Conservation (phyloP, 257 asterid species). For the Mentha longifolia region DNA sequence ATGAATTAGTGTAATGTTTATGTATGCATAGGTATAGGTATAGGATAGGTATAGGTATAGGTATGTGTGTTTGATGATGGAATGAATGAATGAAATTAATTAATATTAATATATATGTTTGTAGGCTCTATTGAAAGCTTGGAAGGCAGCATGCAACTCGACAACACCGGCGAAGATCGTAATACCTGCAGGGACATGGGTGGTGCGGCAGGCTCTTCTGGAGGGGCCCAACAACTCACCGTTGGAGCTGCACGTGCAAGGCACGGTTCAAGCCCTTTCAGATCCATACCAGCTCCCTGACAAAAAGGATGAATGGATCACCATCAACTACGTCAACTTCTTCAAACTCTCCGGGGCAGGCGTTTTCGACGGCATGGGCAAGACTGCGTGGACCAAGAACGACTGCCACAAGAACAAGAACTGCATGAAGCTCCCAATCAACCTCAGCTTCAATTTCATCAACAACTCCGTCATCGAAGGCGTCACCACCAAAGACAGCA, state of each 20-base stretch:
- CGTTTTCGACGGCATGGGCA: slow-evolving; percentile 44
- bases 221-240: slow-evolving; percentile 35
- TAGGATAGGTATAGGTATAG: too few species aligned
- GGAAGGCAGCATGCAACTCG: slow-evolving; percentile 42
- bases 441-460: slow-evolving; percentile 51
- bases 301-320: slow-evolving; percentile 45
- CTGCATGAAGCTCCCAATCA: slow-evolving; percentile 1
- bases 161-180: slow-evolving; percentile 14
- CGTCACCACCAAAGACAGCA: too few species aligned
- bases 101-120: too few species aligned
- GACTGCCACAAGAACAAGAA: not conserved
- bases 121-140: slow-evolving; percentile 37
- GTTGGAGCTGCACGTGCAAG: slow-evolving; percentile 45
- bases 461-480: slow-evolving; percentile 41
- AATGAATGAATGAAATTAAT: too few species aligned
- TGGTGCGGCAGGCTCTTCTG: slow-evolving; percentile 32
- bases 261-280: slow-evolving; percentile 41
- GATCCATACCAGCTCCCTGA: slow-evolving; percentile 33
- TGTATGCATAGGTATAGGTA: too few species aligned
- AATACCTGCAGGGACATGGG: slow-evolving; percentile 33
- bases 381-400: not conserved
- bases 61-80: too few species aligned
- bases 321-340: slow-evolving; percentile 39
- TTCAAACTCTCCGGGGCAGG: slow-evolving; percentile 59
- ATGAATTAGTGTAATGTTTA: too few species aligned